Evolutionary conservation across 2,329 filamentous ascomycete species (phyloP), one percentile per base, ranked within the genome.

Genomic region (Calonectria naviculata): DNA sequence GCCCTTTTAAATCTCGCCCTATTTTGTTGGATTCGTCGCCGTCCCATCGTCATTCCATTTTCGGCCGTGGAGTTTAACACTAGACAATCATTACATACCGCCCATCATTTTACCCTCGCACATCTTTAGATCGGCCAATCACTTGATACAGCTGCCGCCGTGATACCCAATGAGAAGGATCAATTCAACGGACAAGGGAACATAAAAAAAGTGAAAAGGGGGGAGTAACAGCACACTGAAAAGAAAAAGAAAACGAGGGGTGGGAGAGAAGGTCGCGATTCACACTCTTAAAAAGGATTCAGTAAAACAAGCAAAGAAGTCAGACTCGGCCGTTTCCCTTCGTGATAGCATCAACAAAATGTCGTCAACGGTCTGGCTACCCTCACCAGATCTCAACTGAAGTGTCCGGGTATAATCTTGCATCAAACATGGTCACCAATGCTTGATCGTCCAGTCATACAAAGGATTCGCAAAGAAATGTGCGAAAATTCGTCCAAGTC

Each of bases 381-480:
- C 75, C 75, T 68, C 49, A 70, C 75, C 73, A 78, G 73, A 72
- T 71, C 73, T 74, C 74, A 76, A 71, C 75, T 70, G 60, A 79
- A 76, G 70, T 74, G 74, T 71, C 77, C 71, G 77, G 77, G 77
- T 79, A 79, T 79, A 77, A 72, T 77, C 72, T 74, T 79, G 76
- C 77, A 78, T 77, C 74, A 73, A 76, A 76, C 77, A 76, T 76
- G 75, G 71, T 78, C 72, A 73, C 72, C 76, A 71, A 78, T 77
- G 73, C 74, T 73, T 72, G 62, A 73, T 74, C 76, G 68, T 75
- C 71, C 76, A 76, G 74, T 74, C 74, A 71, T 75, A 74, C 74
- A 78, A 75, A 77, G 76, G 74, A 74, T 74, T 71, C 72, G 74
- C 72, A 76, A 76, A 73, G 71, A 75, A 67, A 75, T 73, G 68